A percentile compares a stretch with the other conserved stretches of the same genome.
phyloP scores from a whole-genome alignment of 371 early-diverging fungal species.

The Conidiobolus incongruus region DNA sequence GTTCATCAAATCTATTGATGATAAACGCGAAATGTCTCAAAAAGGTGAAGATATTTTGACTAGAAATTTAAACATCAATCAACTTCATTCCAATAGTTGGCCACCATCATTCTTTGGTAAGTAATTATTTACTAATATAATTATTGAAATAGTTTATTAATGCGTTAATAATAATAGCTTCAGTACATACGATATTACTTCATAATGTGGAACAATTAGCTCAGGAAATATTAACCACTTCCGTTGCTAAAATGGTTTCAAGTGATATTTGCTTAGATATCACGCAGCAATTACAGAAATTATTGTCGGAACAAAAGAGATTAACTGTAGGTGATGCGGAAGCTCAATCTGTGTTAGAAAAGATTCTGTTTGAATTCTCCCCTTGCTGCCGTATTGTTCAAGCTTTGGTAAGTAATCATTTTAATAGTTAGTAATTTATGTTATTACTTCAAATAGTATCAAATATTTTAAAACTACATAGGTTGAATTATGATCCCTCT shows the following conservation, averaged over 20 bases:
- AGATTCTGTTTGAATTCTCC: slow-evolving; percentile 26
- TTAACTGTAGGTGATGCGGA: slow-evolving; percentile 23
- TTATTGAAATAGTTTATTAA: too few relatives aligned
- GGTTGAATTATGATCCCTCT: too few relatives aligned
- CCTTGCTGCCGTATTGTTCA: slow-evolving; percentile 31
- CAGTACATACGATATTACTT: slow-evolving; percentile 12
- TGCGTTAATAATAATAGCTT: too few relatives aligned
- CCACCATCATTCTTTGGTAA: slow-evolving; percentile 14
- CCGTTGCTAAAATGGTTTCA: slow-evolving; percentile 11
- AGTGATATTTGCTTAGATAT: slow-evolving; percentile 16
- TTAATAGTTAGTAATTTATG: too few relatives aligned
- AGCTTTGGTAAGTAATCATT: slow-evolving; percentile 18
- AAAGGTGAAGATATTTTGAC: too few relatives aligned
- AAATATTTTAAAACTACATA: too few relatives aligned
- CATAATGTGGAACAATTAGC: slow-evolving; percentile 13
- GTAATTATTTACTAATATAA: neutral
- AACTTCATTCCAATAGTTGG: slow-evolving; percentile 21
- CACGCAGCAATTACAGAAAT: slow-evolving; percentile 21
- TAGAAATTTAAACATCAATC: too few relatives aligned
- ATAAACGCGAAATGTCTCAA: too few relatives aligned
- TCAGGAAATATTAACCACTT: slow-evolving; percentile 12
- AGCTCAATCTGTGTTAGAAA: slow-evolving; percentile 24
- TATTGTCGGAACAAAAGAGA: slow-evolving; percentile 21
- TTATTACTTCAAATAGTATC: too few relatives aligned
- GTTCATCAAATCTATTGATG: too few relatives aligned